Evolutionary conservation across 768 basidiomycete species (phyloP).

Genomic region (Rhodotorula sphaerocarpa): DNA sequence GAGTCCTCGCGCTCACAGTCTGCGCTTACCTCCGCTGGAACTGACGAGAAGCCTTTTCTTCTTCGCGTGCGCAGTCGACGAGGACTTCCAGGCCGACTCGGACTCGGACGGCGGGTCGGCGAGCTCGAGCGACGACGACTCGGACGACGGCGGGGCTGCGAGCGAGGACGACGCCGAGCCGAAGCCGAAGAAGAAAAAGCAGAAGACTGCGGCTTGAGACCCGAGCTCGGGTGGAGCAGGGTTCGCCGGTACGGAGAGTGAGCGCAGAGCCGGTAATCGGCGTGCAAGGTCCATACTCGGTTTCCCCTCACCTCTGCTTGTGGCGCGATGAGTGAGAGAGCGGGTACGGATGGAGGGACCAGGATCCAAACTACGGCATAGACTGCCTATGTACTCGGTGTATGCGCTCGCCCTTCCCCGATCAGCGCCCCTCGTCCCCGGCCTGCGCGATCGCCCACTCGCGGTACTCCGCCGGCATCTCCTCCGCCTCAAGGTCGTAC

Average conservation of each 20-base stretch:
- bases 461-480: neutral
- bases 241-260: no score
- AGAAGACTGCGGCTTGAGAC: conserved; percentile 4
- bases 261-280: no score
- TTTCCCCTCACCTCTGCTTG: no score
- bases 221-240: neutral
- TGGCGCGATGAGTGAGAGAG: no score
- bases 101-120: conserved; percentile 41
- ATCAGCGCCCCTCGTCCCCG: no score
- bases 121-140: conserved; percentile 42
- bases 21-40: neutral
- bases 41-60: conserved; percentile 2
- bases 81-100: conserved; percentile 71
- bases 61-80: conserved; percentile 52
- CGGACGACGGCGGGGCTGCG: conserved; percentile 22
- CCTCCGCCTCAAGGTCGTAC: neutral
- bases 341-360: no score
- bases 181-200: conserved; percentile 44
- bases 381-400: no score
- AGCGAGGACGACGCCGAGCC: conserved; percentile 33
- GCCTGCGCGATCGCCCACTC: neutral
- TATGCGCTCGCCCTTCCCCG: no score
- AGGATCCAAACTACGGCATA: no score
- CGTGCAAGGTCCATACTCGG: no score
- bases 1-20: conserved; percentile 44